Percentiles rank a stretch among this genome's conserved stretches.
Evolutionary conservation across 371 early-diverging fungal species (phyloP).

Genomic region (Lichtheimia corymbifera): DNA sequence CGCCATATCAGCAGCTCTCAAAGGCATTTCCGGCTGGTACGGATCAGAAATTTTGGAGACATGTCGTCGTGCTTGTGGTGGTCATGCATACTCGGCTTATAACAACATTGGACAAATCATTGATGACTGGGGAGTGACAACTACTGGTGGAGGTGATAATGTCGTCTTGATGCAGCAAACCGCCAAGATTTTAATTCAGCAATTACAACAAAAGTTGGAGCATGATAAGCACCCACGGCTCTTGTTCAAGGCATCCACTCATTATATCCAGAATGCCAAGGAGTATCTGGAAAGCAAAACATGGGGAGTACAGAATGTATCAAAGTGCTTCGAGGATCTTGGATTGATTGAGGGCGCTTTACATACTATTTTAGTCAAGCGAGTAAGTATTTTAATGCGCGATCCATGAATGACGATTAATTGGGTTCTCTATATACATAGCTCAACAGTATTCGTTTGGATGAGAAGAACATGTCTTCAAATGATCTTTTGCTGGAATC

Average conservation of each 20-base stretch:
- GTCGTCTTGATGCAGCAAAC: conserved; percentile 67
- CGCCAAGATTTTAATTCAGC: conserved; percentile 31
- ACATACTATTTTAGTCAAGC: conserved; percentile 31
- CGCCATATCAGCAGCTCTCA: conserved; percentile 58
- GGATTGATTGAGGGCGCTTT: conserved; percentile 29
- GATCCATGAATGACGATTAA: not conserved
- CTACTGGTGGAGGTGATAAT: conserved; percentile 77
- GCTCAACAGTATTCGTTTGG: conserved; percentile 28
- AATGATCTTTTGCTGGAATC: conserved; percentile 37
- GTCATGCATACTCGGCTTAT: conserved; percentile 67
- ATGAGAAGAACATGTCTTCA: conserved; percentile 14
- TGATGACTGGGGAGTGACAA: conserved; percentile 68
- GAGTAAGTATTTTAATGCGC: conserved; percentile 19
- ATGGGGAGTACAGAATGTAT: conserved; percentile 25
- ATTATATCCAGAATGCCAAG: conserved; percentile 31
- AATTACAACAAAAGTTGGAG: conserved; percentile 28
- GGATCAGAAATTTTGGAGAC: conserved; percentile 60
- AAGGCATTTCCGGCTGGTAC: conserved; percentile 58
- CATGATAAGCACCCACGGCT: conserved; percentile 26
- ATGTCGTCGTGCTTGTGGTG: conserved; percentile 61
- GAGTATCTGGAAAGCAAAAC: conserved; percentile 20
- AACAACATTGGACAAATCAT: conserved; percentile 65
- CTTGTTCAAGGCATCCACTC: conserved; percentile 35
- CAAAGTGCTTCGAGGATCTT: conserved; percentile 27
- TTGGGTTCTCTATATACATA: conserved; percentile 7